Evolutionary conservation across 2,329 filamentous ascomycete species (phyloP).

Genomic region (Penicillium italicum): DNA sequence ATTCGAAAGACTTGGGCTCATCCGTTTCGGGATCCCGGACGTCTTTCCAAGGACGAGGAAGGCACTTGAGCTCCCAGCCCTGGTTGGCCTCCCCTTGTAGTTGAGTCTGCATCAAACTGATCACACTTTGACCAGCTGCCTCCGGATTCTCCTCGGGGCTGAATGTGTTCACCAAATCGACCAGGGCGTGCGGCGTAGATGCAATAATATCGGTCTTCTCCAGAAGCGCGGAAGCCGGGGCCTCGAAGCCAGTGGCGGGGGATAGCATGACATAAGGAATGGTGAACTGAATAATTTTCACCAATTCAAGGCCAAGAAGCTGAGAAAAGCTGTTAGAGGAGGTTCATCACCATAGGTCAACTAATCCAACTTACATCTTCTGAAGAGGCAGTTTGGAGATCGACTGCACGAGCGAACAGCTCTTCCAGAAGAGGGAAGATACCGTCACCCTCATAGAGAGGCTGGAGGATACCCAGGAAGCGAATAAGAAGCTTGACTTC

Average conservation of each 20-base stretch:
- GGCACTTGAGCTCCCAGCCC: slow-evolving; percentile 69
- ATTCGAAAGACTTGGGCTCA: slow-evolving; percentile 57
- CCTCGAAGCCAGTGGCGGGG: slow-evolving; percentile 64
- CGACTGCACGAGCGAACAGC: slow-evolving; percentile 85
- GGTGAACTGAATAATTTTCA: slow-evolving; percentile 93
- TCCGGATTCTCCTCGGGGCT: slow-evolving; percentile 59
- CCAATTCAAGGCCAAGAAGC: slow-evolving; percentile 72
- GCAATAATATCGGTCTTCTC: slow-evolving; percentile 95
- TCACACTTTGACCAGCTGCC: slow-evolving; percentile 64
- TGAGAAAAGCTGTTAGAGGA: slow-evolving; percentile 31
- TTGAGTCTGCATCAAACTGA: slow-evolving; percentile 80
- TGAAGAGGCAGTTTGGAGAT: slow-evolving; percentile 85
- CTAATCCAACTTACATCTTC: slow-evolving; percentile 68
- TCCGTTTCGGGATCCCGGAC: slow-evolving; percentile 36
- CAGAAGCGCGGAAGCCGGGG: slow-evolving; percentile 73
- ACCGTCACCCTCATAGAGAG: slow-evolving; percentile 75
- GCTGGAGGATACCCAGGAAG: slow-evolving; percentile 82
- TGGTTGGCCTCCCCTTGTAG: slow-evolving; percentile 71
- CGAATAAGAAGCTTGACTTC: slow-evolving; percentile 87
- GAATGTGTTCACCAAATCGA: slow-evolving; percentile 83
- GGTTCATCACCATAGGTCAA: neutral
- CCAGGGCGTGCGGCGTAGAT: slow-evolving; percentile 78
- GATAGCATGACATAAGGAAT: slow-evolving; percentile 85
- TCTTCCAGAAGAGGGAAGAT: slow-evolving; percentile 82
- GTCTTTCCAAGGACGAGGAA: slow-evolving; percentile 55